Evolutionary conservation across 2,329 filamentous ascomycete genomes (phyloP).

Genomic region (Aspergillus calidoustus): DNA sequence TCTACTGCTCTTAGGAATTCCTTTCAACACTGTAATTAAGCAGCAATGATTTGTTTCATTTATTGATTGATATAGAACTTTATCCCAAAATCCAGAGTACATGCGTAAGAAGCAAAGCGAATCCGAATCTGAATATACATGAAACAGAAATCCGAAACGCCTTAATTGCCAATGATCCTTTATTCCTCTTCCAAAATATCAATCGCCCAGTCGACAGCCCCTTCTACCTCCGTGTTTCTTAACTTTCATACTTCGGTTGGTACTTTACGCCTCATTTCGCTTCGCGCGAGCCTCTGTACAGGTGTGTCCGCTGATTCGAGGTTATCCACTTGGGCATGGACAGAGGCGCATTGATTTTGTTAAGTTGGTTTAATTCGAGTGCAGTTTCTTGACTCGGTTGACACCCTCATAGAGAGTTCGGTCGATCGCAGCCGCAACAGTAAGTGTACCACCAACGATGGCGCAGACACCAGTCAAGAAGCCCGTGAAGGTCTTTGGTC

Average conservation of each 20-base stretch:
- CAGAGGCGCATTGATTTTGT: not conserved
- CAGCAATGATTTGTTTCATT: not conserved
- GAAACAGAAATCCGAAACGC: not conserved
- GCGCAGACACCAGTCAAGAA: constrained; percentile 95
- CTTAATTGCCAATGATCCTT: not conserved
- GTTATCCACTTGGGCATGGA: not conserved
- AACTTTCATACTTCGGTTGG: not conserved
- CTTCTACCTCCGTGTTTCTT: not conserved
- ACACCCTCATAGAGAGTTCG: constrained; percentile 88
- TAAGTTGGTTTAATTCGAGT: constrained; percentile 55
- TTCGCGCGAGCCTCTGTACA: not conserved
- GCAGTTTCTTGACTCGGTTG: constrained; percentile 84
- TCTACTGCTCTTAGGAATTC: too few relatives aligned
- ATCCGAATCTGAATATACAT: not conserved
- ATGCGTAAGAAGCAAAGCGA: not conserved
- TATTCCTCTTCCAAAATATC: not conserved
- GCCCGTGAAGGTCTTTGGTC: constrained; percentile 84
- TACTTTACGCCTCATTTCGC: not conserved
- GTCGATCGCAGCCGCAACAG: constrained; percentile 92
- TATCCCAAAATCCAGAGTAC: not conserved
- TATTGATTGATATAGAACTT: not conserved
- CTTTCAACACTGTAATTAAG: not conserved
- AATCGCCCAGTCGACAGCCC: not conserved
- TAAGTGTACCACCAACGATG: constrained; percentile 91
- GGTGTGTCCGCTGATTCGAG: constrained; percentile 7